Conservation (phyloP, 2,329 filamentous ascomycete species). For the Laburnicola sp. region DNA sequence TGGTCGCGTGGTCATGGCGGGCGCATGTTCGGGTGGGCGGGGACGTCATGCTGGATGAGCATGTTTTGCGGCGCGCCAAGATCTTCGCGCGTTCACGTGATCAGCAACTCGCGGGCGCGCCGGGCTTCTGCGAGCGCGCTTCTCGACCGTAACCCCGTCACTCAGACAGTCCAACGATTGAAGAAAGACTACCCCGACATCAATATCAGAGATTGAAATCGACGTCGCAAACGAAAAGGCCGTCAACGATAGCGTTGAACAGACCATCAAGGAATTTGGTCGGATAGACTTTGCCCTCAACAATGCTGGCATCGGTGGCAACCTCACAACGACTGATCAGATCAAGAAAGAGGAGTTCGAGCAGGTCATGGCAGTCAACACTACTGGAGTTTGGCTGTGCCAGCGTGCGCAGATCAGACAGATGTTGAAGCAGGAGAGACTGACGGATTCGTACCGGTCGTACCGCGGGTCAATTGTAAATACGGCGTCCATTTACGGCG, state of each 20-base stretch:
- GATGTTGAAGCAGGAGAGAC: slow-evolving; percentile 56
- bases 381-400: slow-evolving; percentile 61
- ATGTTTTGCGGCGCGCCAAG: background rate
- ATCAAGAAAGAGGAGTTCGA: slow-evolving; percentile 54
- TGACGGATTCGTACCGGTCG: slow-evolving; percentile 27
- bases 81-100: slow-evolving; percentile 11
- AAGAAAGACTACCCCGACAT: slow-evolving; percentile 46
- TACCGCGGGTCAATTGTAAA: slow-evolving; percentile 60
- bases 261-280: slow-evolving; percentile 53
- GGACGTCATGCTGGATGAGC: background rate
- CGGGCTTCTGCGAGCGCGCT: slow-evolving; percentile 35
- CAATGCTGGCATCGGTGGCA: slow-evolving; percentile 57
- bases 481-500: slow-evolving; percentile 56
- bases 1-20: slow-evolving; percentile 30
- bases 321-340: slow-evolving; percentile 51
- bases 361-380: slow-evolving; percentile 56
- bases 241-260: slow-evolving; percentile 50
- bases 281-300: slow-evolving; percentile 61
- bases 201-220: slow-evolving; percentile 46
- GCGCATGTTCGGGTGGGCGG: slow-evolving; percentile 1
- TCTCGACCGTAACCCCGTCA: slow-evolving; percentile 50
- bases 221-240: slow-evolving; percentile 53
- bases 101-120: background rate
- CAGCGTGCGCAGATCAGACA: slow-evolving; percentile 57
- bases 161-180: slow-evolving; percentile 41